These are phyloP conservation scores for Sophora flavescens DNA, from an alignment of 306 rosid genomes.

Conservation along the genomic window DNA sequence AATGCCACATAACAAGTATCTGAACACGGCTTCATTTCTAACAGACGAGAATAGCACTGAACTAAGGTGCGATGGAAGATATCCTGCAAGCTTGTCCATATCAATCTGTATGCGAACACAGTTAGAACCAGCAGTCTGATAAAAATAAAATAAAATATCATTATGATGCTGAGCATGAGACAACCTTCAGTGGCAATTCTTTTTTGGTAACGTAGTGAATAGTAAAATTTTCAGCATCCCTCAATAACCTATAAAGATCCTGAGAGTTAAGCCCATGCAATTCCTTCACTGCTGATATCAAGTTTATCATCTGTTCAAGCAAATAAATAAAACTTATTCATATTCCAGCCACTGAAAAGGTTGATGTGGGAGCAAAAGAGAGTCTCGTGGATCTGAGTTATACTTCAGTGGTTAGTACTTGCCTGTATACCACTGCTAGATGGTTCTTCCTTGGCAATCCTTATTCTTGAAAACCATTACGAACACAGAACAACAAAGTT, in stretches of 20 bases:
- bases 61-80: slow-evolving; percentile 86
- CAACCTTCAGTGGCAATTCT: slow-evolving; percentile 68
- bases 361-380: slow-evolving; percentile 23
- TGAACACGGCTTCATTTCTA: slow-evolving; percentile 67
- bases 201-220: slow-evolving; percentile 64
- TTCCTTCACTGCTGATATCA: slow-evolving; percentile 74
- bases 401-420: slow-evolving; percentile 48
- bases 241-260: slow-evolving; percentile 76
- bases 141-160: slow-evolving; percentile 40
- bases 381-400: slow-evolving; percentile 33
- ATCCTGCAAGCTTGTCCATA: slow-evolving; percentile 79
- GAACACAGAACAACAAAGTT: slow-evolving; percentile 35
- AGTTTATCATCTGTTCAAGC: slow-evolving; percentile 67
- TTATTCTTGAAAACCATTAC: slow-evolving; percentile 60
- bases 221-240: slow-evolving; percentile 75
- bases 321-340: slow-evolving; percentile 47
- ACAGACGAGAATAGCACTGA: slow-evolving; percentile 64
- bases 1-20: slow-evolving; percentile 74
- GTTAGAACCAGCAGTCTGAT: slow-evolving; percentile 37
- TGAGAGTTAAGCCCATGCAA: slow-evolving; percentile 70
- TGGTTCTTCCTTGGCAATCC: slow-evolving; percentile 64
- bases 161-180: slow-evolving; percentile 35
- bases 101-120: slow-evolving; percentile 73
- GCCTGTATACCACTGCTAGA: slow-evolving; percentile 66
- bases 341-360: slow-evolving; percentile 29